A percentile compares a stretch with the other conserved stretches of the same genome.
Conservation (phyloP, 352 stramenopile genomes). For the Globisporangium alternatum region DNA sequence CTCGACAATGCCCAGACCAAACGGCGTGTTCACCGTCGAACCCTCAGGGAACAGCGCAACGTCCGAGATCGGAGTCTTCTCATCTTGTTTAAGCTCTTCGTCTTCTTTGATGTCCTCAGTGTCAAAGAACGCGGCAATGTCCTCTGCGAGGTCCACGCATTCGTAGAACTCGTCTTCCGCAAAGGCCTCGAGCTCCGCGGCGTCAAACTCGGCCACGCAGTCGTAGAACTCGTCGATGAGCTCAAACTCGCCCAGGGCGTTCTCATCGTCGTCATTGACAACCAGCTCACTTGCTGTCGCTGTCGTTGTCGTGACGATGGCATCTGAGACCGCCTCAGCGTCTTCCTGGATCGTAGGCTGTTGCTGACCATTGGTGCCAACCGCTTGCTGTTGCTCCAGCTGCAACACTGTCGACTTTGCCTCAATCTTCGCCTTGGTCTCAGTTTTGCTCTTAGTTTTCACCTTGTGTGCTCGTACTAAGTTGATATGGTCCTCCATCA, state of each 20-base stretch:
- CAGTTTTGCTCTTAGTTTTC: conserved; percentile 8
- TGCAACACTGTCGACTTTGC: conserved; percentile 10
- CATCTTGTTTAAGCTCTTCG: conserved; percentile 16
- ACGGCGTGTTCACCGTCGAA: conserved; percentile 57
- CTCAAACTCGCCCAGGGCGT: conserved; percentile 22
- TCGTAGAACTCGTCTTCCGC: conserved; percentile 87
- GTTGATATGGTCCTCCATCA: conserved; percentile 65
- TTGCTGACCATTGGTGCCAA: background rate
- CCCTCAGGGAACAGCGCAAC: conserved; percentile 48
- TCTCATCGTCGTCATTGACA: background rate
- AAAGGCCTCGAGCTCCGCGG: conserved; percentile 50
- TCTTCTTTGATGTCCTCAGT: conserved; percentile 13
- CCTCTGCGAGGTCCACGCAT: conserved; percentile 64
- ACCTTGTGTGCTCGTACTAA: conserved; percentile 22
- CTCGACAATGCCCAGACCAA: conserved; percentile 59
- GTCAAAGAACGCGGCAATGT: conserved; percentile 50
- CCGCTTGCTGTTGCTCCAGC: background rate
- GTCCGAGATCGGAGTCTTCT: background rate
- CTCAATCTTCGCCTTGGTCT: conserved; percentile 19
- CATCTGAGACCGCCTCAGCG: background rate
- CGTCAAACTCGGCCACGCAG: conserved; percentile 58
- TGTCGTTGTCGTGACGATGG: background rate
- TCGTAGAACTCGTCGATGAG: conserved; percentile 87
- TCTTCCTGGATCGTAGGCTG: background rate
- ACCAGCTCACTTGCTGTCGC: background rate